Conservation (phyloP, 768 basidiomycete genomes). For the Auricularia auricula-judae region DNA sequence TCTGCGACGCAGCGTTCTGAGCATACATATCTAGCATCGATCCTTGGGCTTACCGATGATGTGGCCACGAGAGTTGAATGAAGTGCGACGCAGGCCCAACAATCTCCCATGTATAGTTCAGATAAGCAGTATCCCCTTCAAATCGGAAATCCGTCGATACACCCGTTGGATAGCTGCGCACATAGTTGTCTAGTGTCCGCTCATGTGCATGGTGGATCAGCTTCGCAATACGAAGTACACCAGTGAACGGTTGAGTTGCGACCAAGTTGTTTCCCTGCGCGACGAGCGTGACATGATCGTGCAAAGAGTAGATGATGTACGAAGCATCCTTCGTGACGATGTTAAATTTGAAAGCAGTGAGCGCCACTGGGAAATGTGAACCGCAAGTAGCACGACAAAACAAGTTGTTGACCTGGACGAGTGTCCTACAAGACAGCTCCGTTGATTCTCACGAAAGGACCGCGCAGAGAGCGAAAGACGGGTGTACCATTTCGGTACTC, state of each 20-base stretch:
- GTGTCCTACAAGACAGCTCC: background rate
- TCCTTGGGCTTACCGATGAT: constrained; percentile 18
- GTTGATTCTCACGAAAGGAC: constrained; percentile 11
- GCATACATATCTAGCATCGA: background rate
- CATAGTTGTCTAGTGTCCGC: constrained; percentile 20
- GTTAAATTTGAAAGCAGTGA: constrained; percentile 18
- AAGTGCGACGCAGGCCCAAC: constrained; percentile 17
- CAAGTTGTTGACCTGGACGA: background rate
- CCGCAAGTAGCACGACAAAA: no score
- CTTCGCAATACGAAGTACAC: constrained; percentile 20
- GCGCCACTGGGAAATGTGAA: background rate
- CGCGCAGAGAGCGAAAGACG: constrained; percentile 18
- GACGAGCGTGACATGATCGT: constrained; percentile 18
- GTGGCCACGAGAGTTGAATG: constrained; percentile 25
- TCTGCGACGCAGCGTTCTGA: background rate
- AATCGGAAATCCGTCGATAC: constrained; percentile 20
- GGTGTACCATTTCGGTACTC: constrained; percentile 21
- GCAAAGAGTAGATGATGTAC: constrained; percentile 24
- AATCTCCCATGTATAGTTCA: constrained; percentile 23
- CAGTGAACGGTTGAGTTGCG: constrained; percentile 14
- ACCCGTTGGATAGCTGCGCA: constrained; percentile 19
- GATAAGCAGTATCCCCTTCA: constrained; percentile 16
- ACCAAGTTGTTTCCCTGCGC: constrained; percentile 16
- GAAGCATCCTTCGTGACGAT: constrained; percentile 20
- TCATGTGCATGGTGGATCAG: constrained; percentile 12